phyloP scores from a whole-genome alignment of 331 rosid species.

The Rhamnella rubrinervis region DNA sequence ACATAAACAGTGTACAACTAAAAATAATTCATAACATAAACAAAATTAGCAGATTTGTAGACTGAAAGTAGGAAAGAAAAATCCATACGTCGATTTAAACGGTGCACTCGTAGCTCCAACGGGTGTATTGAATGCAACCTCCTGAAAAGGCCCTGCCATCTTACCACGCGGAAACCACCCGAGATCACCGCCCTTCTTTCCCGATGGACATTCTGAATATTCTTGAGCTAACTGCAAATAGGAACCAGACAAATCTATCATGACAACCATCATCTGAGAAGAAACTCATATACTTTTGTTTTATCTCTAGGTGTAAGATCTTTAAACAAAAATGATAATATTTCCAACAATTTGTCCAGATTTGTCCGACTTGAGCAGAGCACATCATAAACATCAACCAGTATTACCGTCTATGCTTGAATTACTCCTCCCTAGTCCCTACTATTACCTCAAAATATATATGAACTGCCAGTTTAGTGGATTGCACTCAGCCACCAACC shows the following conservation, averaged over 20 bases:
- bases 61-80: not conserved
- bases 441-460: too few species aligned
- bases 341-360: too few species aligned
- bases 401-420: too few species aligned
- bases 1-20: not conserved
- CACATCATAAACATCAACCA: too few species aligned
- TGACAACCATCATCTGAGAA: not conserved
- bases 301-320: not conserved
- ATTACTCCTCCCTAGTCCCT: too few species aligned
- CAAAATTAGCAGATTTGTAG: not conserved
- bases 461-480: too few species aligned
- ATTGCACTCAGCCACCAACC: too few species aligned
- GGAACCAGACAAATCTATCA: not conserved
- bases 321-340: too few species aligned
- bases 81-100: constrained; percentile 78
- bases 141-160: constrained; percentile 96
- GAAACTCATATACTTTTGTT: not conserved
- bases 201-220: constrained; percentile 89
- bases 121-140: constrained; percentile 72
- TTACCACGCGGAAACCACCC: constrained; percentile 97
- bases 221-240: constrained; percentile 65
- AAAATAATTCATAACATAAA: not conserved
- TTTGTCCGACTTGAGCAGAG: too few species aligned
- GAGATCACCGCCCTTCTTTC: constrained; percentile 91
- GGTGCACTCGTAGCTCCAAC: constrained; percentile 81